A percentile compares a stretch with the other conserved stretches of the same genome.
These are phyloP conservation scores for Pyracantha coccinea DNA, from an alignment of 331 rosid species.

Conservation along the genomic window DNA sequence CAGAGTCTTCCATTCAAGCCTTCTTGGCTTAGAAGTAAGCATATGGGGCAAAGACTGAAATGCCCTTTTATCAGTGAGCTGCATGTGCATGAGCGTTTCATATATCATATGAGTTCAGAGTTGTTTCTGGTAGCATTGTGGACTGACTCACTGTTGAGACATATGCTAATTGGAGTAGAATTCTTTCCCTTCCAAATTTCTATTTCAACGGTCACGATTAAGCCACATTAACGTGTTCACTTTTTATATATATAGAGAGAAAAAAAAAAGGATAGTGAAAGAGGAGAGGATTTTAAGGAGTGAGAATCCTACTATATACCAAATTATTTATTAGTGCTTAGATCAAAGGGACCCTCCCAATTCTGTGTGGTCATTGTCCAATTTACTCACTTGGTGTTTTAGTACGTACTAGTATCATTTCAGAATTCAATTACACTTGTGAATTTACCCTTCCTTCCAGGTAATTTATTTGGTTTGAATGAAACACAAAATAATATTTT, in stretches of 20 bases:
- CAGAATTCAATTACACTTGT: background rate
- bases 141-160: background rate
- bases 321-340: background rate
- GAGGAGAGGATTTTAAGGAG: too few relatives aligned
- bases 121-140: background rate
- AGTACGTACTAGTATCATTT: background rate
- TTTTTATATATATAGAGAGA: too few relatives aligned
- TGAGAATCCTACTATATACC: background rate
- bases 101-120: too few relatives aligned
- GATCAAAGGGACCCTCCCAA: background rate
- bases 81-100: too few relatives aligned
- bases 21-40: constrained; percentile 47
- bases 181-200: too few relatives aligned
- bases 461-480: too few relatives aligned
- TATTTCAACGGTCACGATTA: too few relatives aligned
- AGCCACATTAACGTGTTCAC: too few relatives aligned
- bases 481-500: too few relatives aligned
- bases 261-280: too few relatives aligned
- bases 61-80: constrained; percentile 4
- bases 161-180: too few relatives aligned
- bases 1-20: constrained; percentile 3
- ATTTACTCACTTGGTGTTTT: background rate
- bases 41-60: background rate
- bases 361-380: constrained; percentile 1
- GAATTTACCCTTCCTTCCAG: too few relatives aligned